Conservation (phyloP, 345 rosid species). For the Melaleuca alternifolia region DNA sequence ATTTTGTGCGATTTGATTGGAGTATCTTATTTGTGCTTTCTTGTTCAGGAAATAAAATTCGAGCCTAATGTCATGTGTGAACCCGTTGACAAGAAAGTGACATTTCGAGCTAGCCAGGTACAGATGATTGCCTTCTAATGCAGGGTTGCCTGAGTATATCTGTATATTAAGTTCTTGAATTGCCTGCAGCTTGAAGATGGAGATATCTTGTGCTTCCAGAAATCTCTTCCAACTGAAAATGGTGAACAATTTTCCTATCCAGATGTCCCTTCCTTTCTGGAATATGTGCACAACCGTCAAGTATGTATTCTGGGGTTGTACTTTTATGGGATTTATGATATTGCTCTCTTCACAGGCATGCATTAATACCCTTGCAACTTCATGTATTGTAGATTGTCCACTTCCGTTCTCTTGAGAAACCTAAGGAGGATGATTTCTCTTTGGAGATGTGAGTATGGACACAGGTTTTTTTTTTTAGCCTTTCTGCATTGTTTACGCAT, state of each 20-base stretch:
- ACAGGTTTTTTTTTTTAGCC: not conserved
- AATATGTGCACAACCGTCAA: conserved; percentile 66
- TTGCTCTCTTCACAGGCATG: not conserved
- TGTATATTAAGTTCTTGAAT: not conserved
- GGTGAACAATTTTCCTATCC: conserved; percentile 40
- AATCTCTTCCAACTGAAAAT: conserved; percentile 24
- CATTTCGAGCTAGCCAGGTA: conserved; percentile 56
- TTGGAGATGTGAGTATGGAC: conserved; percentile 70
- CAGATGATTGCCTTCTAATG: not conserved
- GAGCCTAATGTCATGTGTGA: conserved; percentile 65
- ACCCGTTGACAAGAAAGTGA: conserved; percentile 37
- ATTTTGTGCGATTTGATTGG: not conserved
- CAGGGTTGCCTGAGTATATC: not conserved
- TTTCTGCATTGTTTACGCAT: not conserved
- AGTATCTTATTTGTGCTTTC: not conserved
- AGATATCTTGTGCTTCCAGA: conserved; percentile 68
- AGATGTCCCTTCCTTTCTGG: conserved; percentile 63
- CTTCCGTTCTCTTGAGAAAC: conserved; percentile 77
- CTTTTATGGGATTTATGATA: not conserved
- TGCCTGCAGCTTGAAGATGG: conserved; percentile 65
- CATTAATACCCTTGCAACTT: conserved; percentile 2
- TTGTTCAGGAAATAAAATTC: conserved; percentile 61
- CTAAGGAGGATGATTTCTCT: conserved; percentile 84
- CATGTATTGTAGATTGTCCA: conserved; percentile 55
- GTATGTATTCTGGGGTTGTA: conserved; percentile 8